Base-by-base conservation (phyloP, 176 grass and related monocot species). In the Zea mays region DNA sequence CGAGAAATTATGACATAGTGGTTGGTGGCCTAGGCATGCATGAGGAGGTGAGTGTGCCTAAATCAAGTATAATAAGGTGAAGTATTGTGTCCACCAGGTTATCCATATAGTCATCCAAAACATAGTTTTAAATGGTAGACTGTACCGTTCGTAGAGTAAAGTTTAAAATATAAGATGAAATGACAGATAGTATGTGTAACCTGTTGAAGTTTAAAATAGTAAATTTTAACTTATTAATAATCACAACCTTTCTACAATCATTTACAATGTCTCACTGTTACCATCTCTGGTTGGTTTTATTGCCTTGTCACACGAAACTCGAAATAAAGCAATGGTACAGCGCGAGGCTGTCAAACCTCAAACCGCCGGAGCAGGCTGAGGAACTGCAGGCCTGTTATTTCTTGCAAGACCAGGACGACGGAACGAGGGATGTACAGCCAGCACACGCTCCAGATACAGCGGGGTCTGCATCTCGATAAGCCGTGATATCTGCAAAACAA, bases 391-490 rank as follows among this genome's bases (percentile, higher is more conserved):
- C 16, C 54, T 62, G 33, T 51, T 16, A 38, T 51, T 16, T 46
- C 38, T 57, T 52, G 13, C 34, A 48, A 62, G 21, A 33, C 3
- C 42, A 47, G 65, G 37, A 61, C 42, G 59, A 56, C 5, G 82
- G 67, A 84, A 87, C 10, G 79, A 84, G 13, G 76, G 82, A 69
- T 90, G 94, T 15, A 86, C 38, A 49, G 64, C 35, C 76, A 52
- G 65, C 50, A 91, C 90, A 5, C 84, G 62, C 38, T 91, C 88
- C 36, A 93, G 60, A 77, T 91, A 97, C 11, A 93, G 64, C 0
- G 88, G 81, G 16, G 84, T 91, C 78, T 97, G 94, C 88, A 97
- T 97, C 65, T 97, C 91, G 16, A 93, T 90, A 40, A 97, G 83
- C 69, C 94, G 91, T 10, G 91, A 93, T 65, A 91, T 88, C 94